Evolutionary conservation across 805 yeast genomes (phyloP).

Genomic region (Jamesozyma lodderae): DNA sequence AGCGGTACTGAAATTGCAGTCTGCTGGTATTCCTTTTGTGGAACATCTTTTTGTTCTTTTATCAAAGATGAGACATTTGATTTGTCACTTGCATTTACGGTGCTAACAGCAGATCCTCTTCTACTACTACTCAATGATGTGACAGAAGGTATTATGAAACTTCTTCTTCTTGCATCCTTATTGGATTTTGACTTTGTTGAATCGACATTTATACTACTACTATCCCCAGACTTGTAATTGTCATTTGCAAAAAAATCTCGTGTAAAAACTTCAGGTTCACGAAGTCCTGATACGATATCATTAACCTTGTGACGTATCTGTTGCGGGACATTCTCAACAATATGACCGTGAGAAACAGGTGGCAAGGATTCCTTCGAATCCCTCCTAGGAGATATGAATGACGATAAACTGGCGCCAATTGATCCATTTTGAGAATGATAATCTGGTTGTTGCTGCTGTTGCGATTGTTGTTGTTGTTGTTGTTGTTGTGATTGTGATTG

Average conservation of each 20-base stretch:
- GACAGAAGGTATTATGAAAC: not conserved
- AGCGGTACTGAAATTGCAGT: too few species aligned
- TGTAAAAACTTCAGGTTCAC: not conserved
- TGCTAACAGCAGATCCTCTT: slow-evolving; percentile 6
- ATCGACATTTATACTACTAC: not conserved
- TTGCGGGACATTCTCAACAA: slow-evolving; percentile 1
- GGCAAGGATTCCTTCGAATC: not conserved
- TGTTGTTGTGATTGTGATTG: not conserved
- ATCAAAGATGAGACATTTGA: not conserved
- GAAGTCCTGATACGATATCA: slow-evolving; percentile 1
- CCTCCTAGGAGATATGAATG: not conserved
- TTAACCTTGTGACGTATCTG: slow-evolving; percentile 1
- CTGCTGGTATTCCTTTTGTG: not conserved
- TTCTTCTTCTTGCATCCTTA: not conserved
- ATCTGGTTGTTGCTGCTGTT: too few species aligned
- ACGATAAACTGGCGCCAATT: not conserved
- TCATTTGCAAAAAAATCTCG: not conserved
- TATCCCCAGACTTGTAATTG: not conserved
- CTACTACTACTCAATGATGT: slow-evolving; percentile 5
- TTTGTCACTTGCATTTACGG: slow-evolving; percentile 1
- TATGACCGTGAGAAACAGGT: not conserved
- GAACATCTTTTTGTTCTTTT: not conserved
- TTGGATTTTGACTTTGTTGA: not conserved
- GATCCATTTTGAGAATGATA: too few species aligned
- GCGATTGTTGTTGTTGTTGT: not conserved